Percentiles rank a stretch among this genome's conserved stretches.
Evolutionary conservation across 345 rosid species (phyloP).

Genomic region (Acer yangbiense): DNA sequence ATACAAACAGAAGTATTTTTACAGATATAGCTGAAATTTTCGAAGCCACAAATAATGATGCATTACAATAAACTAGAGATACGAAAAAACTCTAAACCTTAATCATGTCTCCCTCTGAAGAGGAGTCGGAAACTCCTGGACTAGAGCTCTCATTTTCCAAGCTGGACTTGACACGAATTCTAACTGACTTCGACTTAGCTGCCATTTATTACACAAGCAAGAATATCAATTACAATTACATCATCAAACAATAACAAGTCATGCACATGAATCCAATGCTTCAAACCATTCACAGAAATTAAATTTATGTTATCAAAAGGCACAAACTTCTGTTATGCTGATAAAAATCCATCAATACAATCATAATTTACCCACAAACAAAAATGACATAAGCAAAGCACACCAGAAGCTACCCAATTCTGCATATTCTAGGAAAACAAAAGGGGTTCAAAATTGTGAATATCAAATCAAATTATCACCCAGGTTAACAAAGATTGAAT

Average conservation of each 20-base stretch:
- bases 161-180: slow-evolving; percentile 39
- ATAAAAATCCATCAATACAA: not conserved
- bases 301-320: not conserved
- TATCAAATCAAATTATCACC: not conserved
- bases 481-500: slow-evolving; percentile 1
- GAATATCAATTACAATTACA: not conserved
- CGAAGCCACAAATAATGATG: not conserved
- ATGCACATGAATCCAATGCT: not conserved
- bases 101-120: slow-evolving; percentile 22
- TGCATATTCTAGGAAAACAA: not conserved
- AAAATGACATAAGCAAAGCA: not conserved
- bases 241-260: not conserved
- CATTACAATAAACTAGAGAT: not conserved
- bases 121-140: slow-evolving; percentile 23
- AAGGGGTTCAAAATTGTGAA: not conserved
- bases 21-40: not conserved
- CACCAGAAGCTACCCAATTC: not conserved
- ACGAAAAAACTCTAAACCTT: slow-evolving; percentile 29
- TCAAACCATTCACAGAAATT: not conserved
- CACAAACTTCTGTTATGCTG: too few species aligned
- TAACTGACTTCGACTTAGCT: slow-evolving; percentile 29
- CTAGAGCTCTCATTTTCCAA: slow-evolving; percentile 31
- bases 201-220: slow-evolving; percentile 15
- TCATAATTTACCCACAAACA: not conserved
- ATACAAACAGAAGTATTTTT: not conserved